Evolutionary conservation across 305 asterid genomes (phyloP), one percentile per base, ranked within the genome.

Genomic region (Lippia alba): DNA sequence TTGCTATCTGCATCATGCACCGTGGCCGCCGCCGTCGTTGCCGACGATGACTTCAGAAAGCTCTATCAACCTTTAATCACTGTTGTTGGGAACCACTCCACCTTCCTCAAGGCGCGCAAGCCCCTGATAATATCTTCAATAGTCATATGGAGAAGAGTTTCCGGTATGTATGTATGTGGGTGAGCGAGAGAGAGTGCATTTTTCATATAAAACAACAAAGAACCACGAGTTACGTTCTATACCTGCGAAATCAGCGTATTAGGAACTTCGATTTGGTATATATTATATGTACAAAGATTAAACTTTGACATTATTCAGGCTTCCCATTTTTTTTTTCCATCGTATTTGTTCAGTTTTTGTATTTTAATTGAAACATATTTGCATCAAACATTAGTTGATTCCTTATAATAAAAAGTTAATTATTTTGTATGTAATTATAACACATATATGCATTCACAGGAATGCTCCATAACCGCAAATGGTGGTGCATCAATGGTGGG

Each of bases 391-490:
- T 24, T 24, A 24, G 30, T 24, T 24, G 30, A 24, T 24, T 24
- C 30, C 30, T 24, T 24, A 24, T 24, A 24, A 24, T 24, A 24
- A 24, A 40, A 0, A 57, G 11, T 12, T 19, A 4, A 24, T 24
- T 1, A 10, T 14, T 41, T n/a, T 79, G 54, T 61, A 61, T 74
- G 30, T 24, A 24, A 24, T 24, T 24, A 24, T 58, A 56, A 77
- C 30, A 24, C 3, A 24, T 24, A 24, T 24, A 24, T 24, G 30
- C 1, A 24, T 24, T 24, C 30, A 24, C 30, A 89, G 96, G 90
- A 86, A 59, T 89, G 93, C 74, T 76, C 90, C 58, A 84, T 89
- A 74, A 82, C 86, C 63, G 76, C 86, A 8, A 77, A 66, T 64
- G 77, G 56, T 4, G 77, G 72, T 2, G 78, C 74, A 66, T 51